Percentiles rank a stretch among this genome's conserved stretches.
Conservation (phyloP, 805 yeast species). For the Starmerella stigmatis region DNA sequence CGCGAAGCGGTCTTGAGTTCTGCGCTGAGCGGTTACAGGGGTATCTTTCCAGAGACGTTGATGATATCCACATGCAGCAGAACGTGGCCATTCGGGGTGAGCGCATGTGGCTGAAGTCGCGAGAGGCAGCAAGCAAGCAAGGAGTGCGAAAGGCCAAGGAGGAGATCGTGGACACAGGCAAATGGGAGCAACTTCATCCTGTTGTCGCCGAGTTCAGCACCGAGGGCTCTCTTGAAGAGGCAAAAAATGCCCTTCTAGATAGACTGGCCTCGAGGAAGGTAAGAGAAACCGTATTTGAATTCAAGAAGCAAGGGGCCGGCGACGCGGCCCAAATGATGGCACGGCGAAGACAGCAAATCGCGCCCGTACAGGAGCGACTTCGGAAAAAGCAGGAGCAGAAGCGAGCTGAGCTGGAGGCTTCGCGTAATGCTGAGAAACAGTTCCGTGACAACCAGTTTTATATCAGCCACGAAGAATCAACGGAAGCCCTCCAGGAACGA, state of each 20-base stretch:
- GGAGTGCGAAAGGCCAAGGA: slow-evolving; percentile 81
- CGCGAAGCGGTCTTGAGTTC: slow-evolving; percentile 59
- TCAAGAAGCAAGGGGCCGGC: slow-evolving; percentile 42
- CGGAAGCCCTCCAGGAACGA: slow-evolving; percentile 66
- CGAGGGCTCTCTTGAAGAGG: slow-evolving; percentile 55
- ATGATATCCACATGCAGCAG: slow-evolving; percentile 51
- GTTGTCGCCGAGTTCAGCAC: slow-evolving; percentile 46
- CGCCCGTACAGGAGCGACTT: slow-evolving; percentile 75
- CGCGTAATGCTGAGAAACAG: slow-evolving; percentile 31
- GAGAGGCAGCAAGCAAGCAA: slow-evolving; percentile 76
- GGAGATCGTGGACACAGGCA: slow-evolving; percentile 35
- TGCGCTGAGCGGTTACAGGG: slow-evolving; percentile 62
- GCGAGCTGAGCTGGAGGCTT: slow-evolving; percentile 51
- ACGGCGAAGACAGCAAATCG: slow-evolving; percentile 73
- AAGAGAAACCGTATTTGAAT: slow-evolving; percentile 91
- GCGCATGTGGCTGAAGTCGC: slow-evolving; percentile 70
- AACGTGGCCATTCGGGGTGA: slow-evolving; percentile 82
- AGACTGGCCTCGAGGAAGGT: slow-evolving; percentile 56
- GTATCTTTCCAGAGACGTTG: slow-evolving; percentile 47
- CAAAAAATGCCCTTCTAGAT: slow-evolving; percentile 66
- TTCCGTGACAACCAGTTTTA: slow-evolving; percentile 71
- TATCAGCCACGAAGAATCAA: slow-evolving; percentile 83
- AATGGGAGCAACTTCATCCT: slow-evolving; percentile 86
- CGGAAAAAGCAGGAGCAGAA: slow-evolving; percentile 46
- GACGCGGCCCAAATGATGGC: slow-evolving; percentile 74